Conservation (phyloP, 1,284 basidiomycete genomes). For the Ustilago xerochloae region DNA sequence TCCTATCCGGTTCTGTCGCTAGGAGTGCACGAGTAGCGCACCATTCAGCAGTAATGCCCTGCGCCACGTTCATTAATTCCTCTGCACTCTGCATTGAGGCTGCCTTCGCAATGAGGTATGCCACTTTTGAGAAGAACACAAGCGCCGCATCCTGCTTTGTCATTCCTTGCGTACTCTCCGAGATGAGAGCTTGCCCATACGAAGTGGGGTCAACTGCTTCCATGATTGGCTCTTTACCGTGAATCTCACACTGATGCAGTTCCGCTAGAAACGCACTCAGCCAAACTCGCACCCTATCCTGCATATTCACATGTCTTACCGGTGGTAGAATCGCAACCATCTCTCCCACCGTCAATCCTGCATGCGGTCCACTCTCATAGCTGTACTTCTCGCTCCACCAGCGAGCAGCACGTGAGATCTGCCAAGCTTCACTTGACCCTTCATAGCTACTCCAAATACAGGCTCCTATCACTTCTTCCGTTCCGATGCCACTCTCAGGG, state of each 20-base stretch:
- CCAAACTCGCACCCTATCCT: constrained; percentile 32
- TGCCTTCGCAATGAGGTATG: constrained; percentile 5
- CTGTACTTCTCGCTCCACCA: constrained; percentile 44
- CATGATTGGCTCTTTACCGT: constrained; percentile 24
- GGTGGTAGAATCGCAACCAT: constrained; percentile 46
- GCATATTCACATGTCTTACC: constrained; percentile 29
- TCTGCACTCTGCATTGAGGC: constrained; percentile 1
- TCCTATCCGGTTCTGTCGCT: constrained; percentile 6
- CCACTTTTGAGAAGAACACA: constrained; percentile 16
- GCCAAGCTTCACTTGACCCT: constrained; percentile 15
- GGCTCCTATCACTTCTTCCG: constrained; percentile 37
- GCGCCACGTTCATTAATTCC: neutral
- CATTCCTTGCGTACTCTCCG: neutral
- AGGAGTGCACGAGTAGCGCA: constrained; percentile 6
- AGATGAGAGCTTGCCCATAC: constrained; percentile 10
- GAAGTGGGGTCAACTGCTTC: constrained; percentile 19
- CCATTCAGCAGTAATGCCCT: constrained; percentile 13
- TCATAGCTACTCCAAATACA: constrained; percentile 30
- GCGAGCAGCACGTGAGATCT: constrained; percentile 19
- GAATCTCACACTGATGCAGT: constrained; percentile 36
- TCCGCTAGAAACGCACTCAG: constrained; percentile 30
- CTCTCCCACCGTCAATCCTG: constrained; percentile 35
- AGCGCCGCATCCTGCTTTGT: constrained; percentile 28
- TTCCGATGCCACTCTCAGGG: constrained; percentile 35
- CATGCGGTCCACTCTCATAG: constrained; percentile 30